Evolutionary conservation across 495 filamentous ascomycete genomes (phyloP).

Genomic region (Aspergillus indologenus): DNA sequence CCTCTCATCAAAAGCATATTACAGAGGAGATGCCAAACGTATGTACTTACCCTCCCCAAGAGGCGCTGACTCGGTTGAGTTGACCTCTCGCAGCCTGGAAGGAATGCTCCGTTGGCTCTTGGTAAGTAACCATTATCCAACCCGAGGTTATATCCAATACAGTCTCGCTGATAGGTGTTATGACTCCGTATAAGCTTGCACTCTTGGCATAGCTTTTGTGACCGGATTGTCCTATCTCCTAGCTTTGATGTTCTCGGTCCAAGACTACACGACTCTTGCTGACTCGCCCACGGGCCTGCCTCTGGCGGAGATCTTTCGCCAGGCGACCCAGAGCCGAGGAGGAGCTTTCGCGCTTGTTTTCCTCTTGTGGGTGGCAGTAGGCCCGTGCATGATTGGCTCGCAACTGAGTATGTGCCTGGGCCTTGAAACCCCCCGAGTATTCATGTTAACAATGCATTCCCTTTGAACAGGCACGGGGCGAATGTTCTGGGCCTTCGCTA

Average conservation of each 20-base stretch:
- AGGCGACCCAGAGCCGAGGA: constrained; percentile 63
- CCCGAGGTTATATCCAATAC: not conserved
- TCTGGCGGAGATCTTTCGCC: constrained; percentile 67
- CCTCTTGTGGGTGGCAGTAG: constrained; percentile 55
- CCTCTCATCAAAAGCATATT: constrained; percentile 53
- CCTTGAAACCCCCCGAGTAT: not conserved
- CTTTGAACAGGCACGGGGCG: constrained; percentile 61
- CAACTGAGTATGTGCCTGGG: constrained; percentile 38
- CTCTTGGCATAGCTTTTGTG: constrained; percentile 43
- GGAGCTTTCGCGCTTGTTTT: constrained; percentile 55
- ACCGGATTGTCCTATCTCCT: constrained; percentile 44
- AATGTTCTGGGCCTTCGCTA: constrained; percentile 68
- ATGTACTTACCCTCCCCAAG: constrained; percentile 27
- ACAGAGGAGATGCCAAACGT: constrained; percentile 71
- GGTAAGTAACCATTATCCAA: constrained; percentile 15
- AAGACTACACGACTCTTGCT: constrained; percentile 36
- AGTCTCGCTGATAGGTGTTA: not conserved
- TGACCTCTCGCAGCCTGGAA: constrained; percentile 21
- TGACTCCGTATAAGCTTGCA: constrained; percentile 28
- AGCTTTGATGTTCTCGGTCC: constrained; percentile 45
- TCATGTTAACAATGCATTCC: constrained; percentile 27
- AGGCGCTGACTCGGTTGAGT: not conserved
- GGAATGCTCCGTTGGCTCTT: constrained; percentile 32
- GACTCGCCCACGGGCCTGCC: constrained; percentile 56
- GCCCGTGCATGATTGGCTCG: constrained; percentile 47